Evolutionary conservation across 345 rosid genomes (phyloP), one percentile per base, ranked within the genome.

Genomic region (Linum trigynum): DNA sequence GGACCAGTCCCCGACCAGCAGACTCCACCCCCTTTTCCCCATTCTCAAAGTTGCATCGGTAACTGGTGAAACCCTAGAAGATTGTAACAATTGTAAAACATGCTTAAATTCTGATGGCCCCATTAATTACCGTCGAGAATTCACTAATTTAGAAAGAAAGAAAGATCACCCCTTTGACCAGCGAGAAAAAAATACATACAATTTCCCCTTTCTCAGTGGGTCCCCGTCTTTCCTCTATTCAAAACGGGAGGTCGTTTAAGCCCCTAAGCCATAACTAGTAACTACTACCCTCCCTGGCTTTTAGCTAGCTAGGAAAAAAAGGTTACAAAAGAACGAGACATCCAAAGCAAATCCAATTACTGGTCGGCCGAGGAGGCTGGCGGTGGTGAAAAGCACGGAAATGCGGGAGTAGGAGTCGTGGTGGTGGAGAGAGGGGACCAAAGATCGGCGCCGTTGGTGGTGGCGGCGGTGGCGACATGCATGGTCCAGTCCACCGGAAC

Each of bases 361-460:
- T 59, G 58, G 32, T 23, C 32, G 32, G 32, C 32, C 32, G 32
- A 23, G 62, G 42, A 23, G 35, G 64, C 50, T 63, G 71, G 32
- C n/a, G 61, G 55, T 14, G 67, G 10, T 5, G 67, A 45, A 48
- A 48, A 48, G 53, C 53, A 48, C 9, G 14, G 9, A 48, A 12
- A 9, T 2, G 53, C 11, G 11, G 53, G 3, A 48, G 53, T 10
- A 0, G 53, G 3, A 48, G 53, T 23, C 61, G 55, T 9, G 67
- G 35, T 5, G 65, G 53, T 50, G 72, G 51, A 9, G 14, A 15
- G 3, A 35, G 97, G 91, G 59, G 94, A 85, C 96, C 97, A 92
- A 70, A 80, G 84, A 85, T 92, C 96, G 10, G 96, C 96, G 15
- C 98, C 97, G 65, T 88, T 90, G 66, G 86, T 90, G 67, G 74